phyloP scores from a whole-genome alignment of 2,329 filamentous ascomycete species.

The Arthrobotrys musiformis region DNA sequence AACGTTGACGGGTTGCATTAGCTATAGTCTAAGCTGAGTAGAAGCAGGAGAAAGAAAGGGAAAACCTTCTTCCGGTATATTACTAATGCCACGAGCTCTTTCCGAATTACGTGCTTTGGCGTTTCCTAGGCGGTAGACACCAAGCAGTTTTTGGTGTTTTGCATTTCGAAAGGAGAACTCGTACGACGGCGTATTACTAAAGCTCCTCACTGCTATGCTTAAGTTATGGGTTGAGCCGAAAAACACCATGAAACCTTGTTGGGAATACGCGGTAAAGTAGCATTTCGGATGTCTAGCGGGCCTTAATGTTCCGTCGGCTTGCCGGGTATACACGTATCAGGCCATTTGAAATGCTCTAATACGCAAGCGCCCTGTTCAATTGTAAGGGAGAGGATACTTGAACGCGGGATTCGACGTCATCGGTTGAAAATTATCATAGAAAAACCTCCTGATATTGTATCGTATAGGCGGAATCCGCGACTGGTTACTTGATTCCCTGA shows the following conservation, averaged over 20 bases:
- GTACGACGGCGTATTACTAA: constrained; percentile 37
- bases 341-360: neutral
- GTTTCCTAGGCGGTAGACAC: neutral
- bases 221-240: neutral
- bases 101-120: constrained; percentile 20
- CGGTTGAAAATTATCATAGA: too few species aligned
- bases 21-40: neutral
- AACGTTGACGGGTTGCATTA: too few species aligned
- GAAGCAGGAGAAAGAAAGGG: neutral
- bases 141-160: constrained; percentile 39
- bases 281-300: constrained; percentile 32
- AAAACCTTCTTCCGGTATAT: constrained; percentile 1
- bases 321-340: neutral
- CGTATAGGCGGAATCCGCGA: neutral
- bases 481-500: neutral
- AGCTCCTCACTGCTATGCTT: neutral
- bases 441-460: neutral
- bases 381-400: neutral
- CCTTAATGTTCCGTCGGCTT: constrained; percentile 1
- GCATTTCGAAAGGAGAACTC: constrained; percentile 11
- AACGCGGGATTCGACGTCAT: neutral
- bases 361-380: constrained; percentile 6
- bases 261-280: neutral
- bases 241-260: neutral
- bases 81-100: constrained; percentile 38